Percentiles rank a stretch among this genome's conserved stretches.
Conservation (phyloP, 164 flowering plant species). For the Nymphaea colorata region DNA sequence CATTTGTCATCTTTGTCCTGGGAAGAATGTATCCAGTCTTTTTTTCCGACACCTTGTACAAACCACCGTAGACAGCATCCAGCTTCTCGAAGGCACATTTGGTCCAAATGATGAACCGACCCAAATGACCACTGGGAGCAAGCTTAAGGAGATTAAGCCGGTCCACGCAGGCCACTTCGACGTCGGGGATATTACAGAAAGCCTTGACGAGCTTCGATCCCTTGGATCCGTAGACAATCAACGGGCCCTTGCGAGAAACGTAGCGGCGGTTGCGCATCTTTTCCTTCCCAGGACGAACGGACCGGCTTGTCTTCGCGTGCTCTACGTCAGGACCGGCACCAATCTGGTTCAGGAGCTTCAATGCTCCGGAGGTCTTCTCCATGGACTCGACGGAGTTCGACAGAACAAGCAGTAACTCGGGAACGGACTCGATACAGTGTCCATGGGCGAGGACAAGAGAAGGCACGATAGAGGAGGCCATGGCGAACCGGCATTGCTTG, state of each 20-base stretch:
- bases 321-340: constrained; percentile 68
- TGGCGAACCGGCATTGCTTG: constrained; percentile 67
- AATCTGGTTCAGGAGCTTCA: constrained; percentile 55
- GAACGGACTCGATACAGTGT: constrained; percentile 60
- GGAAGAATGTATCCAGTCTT: too few species aligned
- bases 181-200: constrained; percentile 75
- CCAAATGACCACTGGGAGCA: constrained; percentile 90
- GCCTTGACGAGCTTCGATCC: constrained; percentile 79
- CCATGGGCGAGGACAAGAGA: constrained; percentile 69
- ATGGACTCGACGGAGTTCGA: constrained; percentile 51
- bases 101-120: constrained; percentile 85
- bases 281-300: too few species aligned
- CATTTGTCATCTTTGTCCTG: too few species aligned
- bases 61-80: constrained; percentile 76
- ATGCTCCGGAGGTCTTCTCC: constrained; percentile 63
- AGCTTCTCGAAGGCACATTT: constrained; percentile 83
- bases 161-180: constrained; percentile 57
- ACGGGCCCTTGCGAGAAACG: constrained; percentile 59
- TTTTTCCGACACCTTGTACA: too few species aligned
- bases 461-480: constrained; percentile 78
- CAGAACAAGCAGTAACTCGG: constrained; percentile 66
- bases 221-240: constrained; percentile 70
- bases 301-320: constrained; percentile 68
- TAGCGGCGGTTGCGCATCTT: constrained; percentile 75
- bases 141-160: constrained; percentile 68